phyloP scores from a whole-genome alignment of 1,284 basidiomycete genomes.

The Leucoagaricus sp. region DNA sequence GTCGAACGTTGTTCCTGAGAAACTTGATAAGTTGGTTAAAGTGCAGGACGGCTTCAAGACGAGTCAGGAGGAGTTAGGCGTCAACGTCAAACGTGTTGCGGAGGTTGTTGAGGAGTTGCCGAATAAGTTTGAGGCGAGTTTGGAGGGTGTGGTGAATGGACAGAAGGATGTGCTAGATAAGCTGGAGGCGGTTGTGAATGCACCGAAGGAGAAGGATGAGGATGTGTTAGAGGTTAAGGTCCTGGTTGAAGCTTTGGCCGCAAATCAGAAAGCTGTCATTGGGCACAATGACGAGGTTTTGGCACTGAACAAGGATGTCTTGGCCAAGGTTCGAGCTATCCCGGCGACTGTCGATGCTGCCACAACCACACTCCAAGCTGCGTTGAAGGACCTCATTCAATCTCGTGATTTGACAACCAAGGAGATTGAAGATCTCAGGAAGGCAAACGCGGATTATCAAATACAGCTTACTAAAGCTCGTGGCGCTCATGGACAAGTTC shows the following conservation, averaged over 20 bases:
- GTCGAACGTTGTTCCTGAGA: constrained; percentile 36
- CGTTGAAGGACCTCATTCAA: constrained; percentile 60
- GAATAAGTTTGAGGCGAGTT: constrained; percentile 38
- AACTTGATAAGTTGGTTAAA: constrained; percentile 39
- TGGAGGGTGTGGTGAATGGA: constrained; percentile 40
- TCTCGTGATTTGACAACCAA: constrained; percentile 56
- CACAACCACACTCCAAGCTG: constrained; percentile 57
- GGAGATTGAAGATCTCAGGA: constrained; percentile 70
- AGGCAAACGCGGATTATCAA: constrained; percentile 65
- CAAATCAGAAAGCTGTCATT: constrained; percentile 8
- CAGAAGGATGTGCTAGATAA: constrained; percentile 35
- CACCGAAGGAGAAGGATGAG: constrained; percentile 23
- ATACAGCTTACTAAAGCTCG: constrained; percentile 74
- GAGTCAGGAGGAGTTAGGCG: constrained; percentile 37
- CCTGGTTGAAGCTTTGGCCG: constrained; percentile 12
- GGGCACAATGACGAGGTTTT: not conserved
- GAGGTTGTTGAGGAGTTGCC: constrained; percentile 45
- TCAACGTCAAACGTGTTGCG: constrained; percentile 35
- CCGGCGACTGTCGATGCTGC: constrained; percentile 55
- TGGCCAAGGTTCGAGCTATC: constrained; percentile 48
- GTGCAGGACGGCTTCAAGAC: constrained; percentile 36
- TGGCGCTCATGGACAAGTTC: constrained; percentile 70
- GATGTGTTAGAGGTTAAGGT: constrained; percentile 26
- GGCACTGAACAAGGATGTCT: constrained; percentile 5
- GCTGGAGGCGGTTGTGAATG: constrained; percentile 24